Evolutionary conservation across 192 early-diverging fungal genomes (phyloP).

Genomic region (Backusella australiensis): DNA sequence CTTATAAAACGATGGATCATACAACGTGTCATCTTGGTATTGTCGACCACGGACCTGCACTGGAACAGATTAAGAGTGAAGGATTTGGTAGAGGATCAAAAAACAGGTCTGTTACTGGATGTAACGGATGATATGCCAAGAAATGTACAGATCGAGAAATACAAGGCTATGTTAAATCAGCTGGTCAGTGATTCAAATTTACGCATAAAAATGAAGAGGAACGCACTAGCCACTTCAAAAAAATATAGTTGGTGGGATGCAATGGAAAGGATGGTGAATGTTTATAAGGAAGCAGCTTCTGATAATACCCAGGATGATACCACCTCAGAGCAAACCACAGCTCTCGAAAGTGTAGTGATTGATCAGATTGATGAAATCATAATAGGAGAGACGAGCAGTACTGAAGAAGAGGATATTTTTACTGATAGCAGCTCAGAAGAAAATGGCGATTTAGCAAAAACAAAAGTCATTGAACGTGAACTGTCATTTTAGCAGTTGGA

Average conservation of each 20-base stretch:
- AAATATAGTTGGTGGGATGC: constrained; percentile 25
- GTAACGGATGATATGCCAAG: not conserved
- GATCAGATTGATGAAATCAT: not conserved
- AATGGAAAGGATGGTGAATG: constrained; percentile 30
- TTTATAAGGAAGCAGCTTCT: constrained; percentile 23
- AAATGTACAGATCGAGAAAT: constrained; percentile 18
- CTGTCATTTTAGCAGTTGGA: not conserved
- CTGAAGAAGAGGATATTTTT: not conserved
- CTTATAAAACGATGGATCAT: constrained; percentile 35
- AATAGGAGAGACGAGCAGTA: not conserved
- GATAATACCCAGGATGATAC: not conserved
- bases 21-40: constrained; percentile 31
- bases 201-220: constrained; percentile 10
- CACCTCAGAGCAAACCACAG: not conserved
- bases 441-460: not conserved
- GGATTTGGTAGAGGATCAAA: constrained; percentile 30
- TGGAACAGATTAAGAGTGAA: constrained; percentile 22
- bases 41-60: constrained; percentile 36
- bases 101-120: constrained; percentile 33
- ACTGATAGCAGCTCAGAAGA: not conserved
- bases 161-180: constrained; percentile 4
- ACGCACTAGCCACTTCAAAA: constrained; percentile 8
- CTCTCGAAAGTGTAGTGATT: not conserved
- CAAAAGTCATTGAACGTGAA: not conserved
- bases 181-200: not conserved